These are phyloP conservation scores for Gremmenia infestans DNA, from an alignment of 2,329 filamentous ascomycete species.

Conservation along the genomic window DNA sequence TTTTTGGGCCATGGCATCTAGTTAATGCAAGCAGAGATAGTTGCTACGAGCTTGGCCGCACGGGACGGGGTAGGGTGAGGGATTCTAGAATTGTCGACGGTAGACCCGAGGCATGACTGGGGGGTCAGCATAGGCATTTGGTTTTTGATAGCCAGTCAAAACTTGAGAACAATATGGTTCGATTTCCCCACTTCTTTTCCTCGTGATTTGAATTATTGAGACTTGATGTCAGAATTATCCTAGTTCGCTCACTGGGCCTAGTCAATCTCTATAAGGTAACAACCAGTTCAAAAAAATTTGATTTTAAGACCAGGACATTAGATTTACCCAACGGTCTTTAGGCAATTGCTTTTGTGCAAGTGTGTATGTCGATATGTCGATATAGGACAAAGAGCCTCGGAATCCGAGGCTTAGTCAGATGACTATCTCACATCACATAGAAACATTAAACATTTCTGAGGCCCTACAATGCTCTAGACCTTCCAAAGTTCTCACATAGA, in stretches of 20 bases:
- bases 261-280: background rate
- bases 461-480: too few relatives aligned
- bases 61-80: slow-evolving; percentile 2
- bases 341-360: too few relatives aligned
- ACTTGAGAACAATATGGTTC: slow-evolving; percentile 6
- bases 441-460: too few relatives aligned
- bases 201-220: background rate
- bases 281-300: too few relatives aligned
- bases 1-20: background rate
- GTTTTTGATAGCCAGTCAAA: background rate
- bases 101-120: slow-evolving; percentile 21
- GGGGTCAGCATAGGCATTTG: background rate
- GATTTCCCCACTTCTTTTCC: background rate
- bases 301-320: too few relatives aligned
- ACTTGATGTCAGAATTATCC: background rate
- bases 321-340: too few relatives aligned
- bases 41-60: slow-evolving; percentile 5
- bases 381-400: too few relatives aligned
- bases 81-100: slow-evolving; percentile 17
- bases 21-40: slow-evolving; percentile 18
- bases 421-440: too few relatives aligned
- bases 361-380: too few relatives aligned
- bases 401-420: too few relatives aligned
- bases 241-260: too few relatives aligned
- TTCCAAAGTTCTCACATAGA: too few relatives aligned